These are phyloP conservation scores for Lepiota brunneoincarnata DNA, from an alignment of 768 basidiomycete species.

Conservation along the genomic window DNA sequence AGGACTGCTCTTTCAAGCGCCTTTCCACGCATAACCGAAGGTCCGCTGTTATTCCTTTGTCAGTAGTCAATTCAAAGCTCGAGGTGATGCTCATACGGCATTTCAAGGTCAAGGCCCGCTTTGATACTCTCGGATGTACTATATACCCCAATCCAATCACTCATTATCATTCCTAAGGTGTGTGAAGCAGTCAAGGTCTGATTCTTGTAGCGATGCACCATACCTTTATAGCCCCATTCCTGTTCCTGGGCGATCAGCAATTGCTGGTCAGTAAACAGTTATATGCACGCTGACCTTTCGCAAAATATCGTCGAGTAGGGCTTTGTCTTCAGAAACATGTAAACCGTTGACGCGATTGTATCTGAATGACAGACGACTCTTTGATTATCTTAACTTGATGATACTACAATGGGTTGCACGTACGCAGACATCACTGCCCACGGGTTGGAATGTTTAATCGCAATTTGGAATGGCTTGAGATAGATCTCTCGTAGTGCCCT, in stretches of 20 bases:
- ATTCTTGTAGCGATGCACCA: background rate
- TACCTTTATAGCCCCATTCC: conserved; percentile 64
- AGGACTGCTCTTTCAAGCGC: conserved; percentile 37
- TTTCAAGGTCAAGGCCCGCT: conserved; percentile 64
- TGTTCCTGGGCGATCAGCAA: conserved; percentile 14
- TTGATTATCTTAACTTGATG: background rate
- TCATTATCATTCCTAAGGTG: conserved; percentile 49
- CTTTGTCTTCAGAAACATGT: conserved; percentile 54
- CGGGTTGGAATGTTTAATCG: conserved; percentile 50
- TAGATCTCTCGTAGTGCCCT: conserved; percentile 68
- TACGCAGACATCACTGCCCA: conserved; percentile 62
- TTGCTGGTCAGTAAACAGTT: background rate
- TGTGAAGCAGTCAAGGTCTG: background rate
- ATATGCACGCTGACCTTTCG: conserved; percentile 32
- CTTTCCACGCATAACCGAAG: conserved; percentile 45
- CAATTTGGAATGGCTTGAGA: conserved; percentile 60
- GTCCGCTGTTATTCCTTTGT: conserved; percentile 36
- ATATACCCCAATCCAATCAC: conserved; percentile 55
- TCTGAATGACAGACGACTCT: conserved; percentile 19
- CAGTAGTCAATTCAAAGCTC: conserved; percentile 28
- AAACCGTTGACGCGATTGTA: conserved; percentile 62
- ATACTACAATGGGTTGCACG: conserved; percentile 13
- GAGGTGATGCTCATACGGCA: conserved; percentile 38
- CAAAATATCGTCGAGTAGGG: conserved; percentile 50
- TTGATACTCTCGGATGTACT: conserved; percentile 49